Evolutionary conservation across 2,329 filamentous ascomycete genomes (phyloP).

Genomic region (Ceratocystis smalleyi): DNA sequence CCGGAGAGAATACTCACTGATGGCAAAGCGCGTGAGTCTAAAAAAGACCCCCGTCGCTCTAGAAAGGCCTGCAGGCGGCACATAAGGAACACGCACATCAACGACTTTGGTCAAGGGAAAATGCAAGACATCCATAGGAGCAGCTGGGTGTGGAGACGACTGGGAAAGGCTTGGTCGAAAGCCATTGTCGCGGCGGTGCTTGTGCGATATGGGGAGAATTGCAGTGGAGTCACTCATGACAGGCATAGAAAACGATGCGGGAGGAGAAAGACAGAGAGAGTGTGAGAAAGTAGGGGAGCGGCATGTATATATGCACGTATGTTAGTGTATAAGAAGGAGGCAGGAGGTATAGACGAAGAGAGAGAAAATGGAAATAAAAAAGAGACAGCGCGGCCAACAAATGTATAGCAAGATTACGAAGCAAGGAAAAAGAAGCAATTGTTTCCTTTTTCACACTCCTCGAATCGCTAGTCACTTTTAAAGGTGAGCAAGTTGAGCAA

Average conservation of each 20-base stretch:
- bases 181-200: background rate
- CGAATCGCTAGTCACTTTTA: background rate
- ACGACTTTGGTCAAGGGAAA: background rate
- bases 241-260: background rate
- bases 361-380: background rate
- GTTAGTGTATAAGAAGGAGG: background rate
- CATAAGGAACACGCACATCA: constrained; percentile 12
- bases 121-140: background rate
- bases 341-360: background rate
- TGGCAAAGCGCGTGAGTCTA: background rate
- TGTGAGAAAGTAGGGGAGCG: background rate
- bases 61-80: background rate
- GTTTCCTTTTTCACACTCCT: background rate
- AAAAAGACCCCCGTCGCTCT: background rate
- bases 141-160: background rate
- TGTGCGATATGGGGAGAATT: constrained; percentile 1
- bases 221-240: background rate
- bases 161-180: background rate
- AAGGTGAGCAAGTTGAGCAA: constrained; percentile 6
- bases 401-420: background rate
- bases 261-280: background rate
- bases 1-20: background rate
- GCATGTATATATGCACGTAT: background rate
- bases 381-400: background rate
- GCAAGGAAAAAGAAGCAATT: background rate